Percentiles rank a stretch among this genome's conserved stretches.
phyloP scores from a whole-genome alignment of 1,139 yeast genomes.

The Geotrichum histeridarum region DNA sequence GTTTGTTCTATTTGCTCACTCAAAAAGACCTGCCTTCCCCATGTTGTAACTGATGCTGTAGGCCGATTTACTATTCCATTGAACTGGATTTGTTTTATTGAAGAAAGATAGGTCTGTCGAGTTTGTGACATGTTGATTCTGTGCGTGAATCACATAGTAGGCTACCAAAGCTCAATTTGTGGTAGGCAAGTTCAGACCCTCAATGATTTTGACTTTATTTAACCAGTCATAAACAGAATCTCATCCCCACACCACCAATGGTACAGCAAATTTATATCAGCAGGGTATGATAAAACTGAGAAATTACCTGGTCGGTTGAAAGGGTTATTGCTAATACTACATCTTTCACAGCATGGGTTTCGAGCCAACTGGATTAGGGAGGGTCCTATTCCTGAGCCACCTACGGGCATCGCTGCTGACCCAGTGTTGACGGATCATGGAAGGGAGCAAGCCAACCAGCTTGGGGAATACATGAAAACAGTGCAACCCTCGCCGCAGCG shows the following conservation, averaged over 20 bases:
- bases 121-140: too few species aligned
- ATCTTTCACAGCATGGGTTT: slow-evolving; percentile 55
- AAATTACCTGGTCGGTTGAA: neutral
- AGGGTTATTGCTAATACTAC: neutral
- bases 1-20: too few species aligned
- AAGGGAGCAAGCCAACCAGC: slow-evolving; percentile 67
- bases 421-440: slow-evolving; percentile 79
- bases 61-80: too few species aligned
- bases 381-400: slow-evolving; percentile 64
- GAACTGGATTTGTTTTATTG: too few species aligned
- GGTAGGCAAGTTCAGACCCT: too few species aligned
- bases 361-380: slow-evolving; percentile 66
- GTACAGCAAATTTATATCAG: slow-evolving; percentile 1
- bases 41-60: too few species aligned
- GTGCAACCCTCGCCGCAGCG: slow-evolving; percentile 47
- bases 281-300: neutral
- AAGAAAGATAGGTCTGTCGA: too few species aligned
- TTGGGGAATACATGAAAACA: slow-evolving; percentile 43
- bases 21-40: too few species aligned
- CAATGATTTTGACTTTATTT: too few species aligned
- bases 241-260: neutral
- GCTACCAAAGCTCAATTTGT: too few species aligned
- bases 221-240: too few species aligned
- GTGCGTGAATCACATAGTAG: too few species aligned
- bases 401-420: slow-evolving; percentile 79